phyloP scores from a whole-genome alignment of 352 stramenopile species.

The Blastocystis sp. region DNA sequence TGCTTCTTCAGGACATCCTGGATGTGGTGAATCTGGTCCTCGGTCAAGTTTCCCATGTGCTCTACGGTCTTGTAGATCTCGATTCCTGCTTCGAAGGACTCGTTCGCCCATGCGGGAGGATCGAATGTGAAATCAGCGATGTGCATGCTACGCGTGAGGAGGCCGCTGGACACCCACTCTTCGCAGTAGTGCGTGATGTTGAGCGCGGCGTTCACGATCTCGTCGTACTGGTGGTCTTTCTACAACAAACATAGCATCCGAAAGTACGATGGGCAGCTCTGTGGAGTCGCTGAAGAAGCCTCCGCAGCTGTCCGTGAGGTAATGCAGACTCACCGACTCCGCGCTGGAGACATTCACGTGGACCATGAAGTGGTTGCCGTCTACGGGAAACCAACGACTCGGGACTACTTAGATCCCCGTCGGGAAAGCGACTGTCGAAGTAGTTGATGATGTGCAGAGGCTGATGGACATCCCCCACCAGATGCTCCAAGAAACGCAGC shows the following conservation, averaged over 20 bases:
- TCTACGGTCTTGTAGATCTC: conserved; percentile 30
- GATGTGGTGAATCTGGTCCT: background rate
- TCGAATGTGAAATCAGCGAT: conserved; percentile 15
- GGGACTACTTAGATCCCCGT: background rate
- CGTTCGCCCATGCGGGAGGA: background rate
- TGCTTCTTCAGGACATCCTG: conserved; percentile 21
- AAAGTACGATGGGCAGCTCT: background rate
- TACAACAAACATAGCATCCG: background rate
- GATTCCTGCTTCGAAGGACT: background rate
- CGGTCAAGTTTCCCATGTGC: background rate
- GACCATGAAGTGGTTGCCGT: background rate
- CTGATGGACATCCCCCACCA: conserved; percentile 37
- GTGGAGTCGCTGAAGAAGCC: background rate
- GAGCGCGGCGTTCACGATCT: background rate
- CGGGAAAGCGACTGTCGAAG: background rate
- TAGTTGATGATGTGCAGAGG: conserved; percentile 30
- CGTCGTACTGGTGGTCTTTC: background rate
- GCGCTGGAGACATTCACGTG: background rate
- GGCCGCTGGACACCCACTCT: background rate
- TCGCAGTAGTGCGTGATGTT: background rate
- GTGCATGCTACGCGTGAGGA: background rate
- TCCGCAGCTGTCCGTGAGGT: background rate
- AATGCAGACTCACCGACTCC: background rate
- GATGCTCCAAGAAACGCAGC: conserved; percentile 17
- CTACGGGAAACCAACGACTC: background rate